Evolutionary conservation across 2,329 filamentous ascomycete genomes (phyloP), one percentile per base, ranked within the genome.

Genomic region (Monilinia aucupariae): DNA sequence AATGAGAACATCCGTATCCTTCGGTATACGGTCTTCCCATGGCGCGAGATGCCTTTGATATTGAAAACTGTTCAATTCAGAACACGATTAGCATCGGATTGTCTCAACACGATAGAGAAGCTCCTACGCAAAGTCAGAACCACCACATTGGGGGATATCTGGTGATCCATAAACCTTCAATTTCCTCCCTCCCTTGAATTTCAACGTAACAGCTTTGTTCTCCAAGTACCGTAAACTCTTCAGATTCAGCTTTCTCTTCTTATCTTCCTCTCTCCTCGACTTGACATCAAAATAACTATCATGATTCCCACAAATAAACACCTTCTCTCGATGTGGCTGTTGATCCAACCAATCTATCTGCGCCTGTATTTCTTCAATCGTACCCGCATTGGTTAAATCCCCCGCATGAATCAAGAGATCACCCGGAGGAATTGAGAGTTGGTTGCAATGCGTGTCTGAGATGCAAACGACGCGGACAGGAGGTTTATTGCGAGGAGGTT

Each of bases 331-430:
- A 72, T 96, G 91, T 0, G 90, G 89, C 9, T 92, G 82, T 4
- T 79, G 78, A 53, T 80, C 82, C 15, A 97, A 80, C 91, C 91
- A 97, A 78, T 96, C 84, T 50, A 97, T 80, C 70, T 94, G 88
- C n/a, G 78, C 79, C 77, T 96, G 91, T 62, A 97, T 86, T 65
- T 91, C 88, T 15, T 79, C 78, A 0, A 85, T 81, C 10, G 85
- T 88, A 47, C 93, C 93, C 27, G 79, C 78, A 69, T 91, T 86
- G 61, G 87, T 88, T 71, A 96, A 80, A 76, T 97, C 93, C 45
- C 93, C 93, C 2, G 91, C 90, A 73, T 97, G 93, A 69, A 97
- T 89, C 55, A 97, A 83, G 27, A 97, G 80, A 74, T 97, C 92
- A 62, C 92, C 92, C 12, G 82, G 76, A 0, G 92, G 91, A 0